A percentile compares a stretch with the other conserved stretches of the same genome.
These are phyloP conservation scores for Marasmius fiardii DNA, from an alignment of 1,284 basidiomycete genomes.

Conservation along the genomic window DNA sequence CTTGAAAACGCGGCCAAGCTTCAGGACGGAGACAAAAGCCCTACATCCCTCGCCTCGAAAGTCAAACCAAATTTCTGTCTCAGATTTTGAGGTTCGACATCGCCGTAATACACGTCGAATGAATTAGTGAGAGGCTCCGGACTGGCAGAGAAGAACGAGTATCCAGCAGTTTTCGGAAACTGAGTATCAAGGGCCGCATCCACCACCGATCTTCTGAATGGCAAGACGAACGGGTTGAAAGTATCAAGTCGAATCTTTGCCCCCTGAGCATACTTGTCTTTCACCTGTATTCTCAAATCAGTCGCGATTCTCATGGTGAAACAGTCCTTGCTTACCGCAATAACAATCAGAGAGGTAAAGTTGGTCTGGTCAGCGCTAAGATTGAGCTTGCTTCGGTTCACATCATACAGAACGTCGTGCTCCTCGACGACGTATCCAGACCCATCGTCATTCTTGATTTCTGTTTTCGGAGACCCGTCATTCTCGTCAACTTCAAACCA, in stretches of 20 bases:
- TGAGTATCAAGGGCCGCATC: not conserved
- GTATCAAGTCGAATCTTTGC: not conserved
- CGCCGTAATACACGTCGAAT: not conserved
- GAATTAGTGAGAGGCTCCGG: not conserved
- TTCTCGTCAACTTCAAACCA: slow-evolving; percentile 1
- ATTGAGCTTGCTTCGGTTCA: not conserved
- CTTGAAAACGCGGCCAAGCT: too few relatives aligned
- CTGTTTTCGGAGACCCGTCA: not conserved
- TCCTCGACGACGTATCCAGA: not conserved
- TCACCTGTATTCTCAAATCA: not conserved
- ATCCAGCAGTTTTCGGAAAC: not conserved
- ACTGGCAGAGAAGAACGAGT: not conserved
- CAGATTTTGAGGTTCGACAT: not conserved
- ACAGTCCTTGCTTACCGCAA: not conserved
- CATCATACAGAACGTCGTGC: not conserved
- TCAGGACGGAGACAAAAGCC: not conserved
- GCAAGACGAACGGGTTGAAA: not conserved
- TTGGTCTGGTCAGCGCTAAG: not conserved
- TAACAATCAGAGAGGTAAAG: not conserved
- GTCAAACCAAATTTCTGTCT: not conserved
- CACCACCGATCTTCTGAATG: not conserved
- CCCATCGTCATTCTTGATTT: not conserved
- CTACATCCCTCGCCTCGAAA: not conserved
- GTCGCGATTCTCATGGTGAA: not conserved
- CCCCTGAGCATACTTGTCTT: not conserved